These are phyloP conservation scores for Bassia scoparia DNA, from an alignment of 148 eudicot species.

Conservation along the genomic window DNA sequence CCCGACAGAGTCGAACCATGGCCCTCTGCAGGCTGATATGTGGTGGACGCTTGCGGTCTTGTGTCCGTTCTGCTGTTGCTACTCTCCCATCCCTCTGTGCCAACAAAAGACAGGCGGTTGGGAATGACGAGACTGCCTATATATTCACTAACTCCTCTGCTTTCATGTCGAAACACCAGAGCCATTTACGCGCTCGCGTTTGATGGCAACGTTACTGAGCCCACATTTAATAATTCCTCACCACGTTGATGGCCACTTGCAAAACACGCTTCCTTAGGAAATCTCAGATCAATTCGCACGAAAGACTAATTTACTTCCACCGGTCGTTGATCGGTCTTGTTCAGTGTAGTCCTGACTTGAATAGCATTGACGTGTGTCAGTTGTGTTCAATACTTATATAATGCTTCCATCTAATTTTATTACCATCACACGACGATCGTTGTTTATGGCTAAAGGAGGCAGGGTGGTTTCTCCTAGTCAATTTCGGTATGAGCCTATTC, in stretches of 20 bases:
- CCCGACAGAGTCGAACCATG: constrained; percentile 25
- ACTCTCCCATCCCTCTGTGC: constrained; percentile 23
- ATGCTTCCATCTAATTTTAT: background rate
- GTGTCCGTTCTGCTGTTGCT: background rate
- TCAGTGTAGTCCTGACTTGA: constrained; percentile 32
- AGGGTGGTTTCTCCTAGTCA: constrained; percentile 19
- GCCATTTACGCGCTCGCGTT: background rate
- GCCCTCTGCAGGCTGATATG: constrained; percentile 28
- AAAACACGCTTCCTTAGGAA: constrained; percentile 11
- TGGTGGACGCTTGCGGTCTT: background rate
- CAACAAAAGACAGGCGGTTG: constrained; percentile 22
- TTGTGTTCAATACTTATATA: constrained; percentile 7
- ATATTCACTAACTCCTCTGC: constrained; percentile 3
- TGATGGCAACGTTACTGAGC: no score
- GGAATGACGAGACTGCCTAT: no score
- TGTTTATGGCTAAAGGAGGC: constrained; percentile 23
- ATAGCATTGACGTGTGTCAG: constrained; percentile 6
- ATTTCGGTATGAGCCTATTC: constrained; percentile 27
- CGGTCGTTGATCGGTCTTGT: constrained; percentile 14
- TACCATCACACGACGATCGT: background rate
- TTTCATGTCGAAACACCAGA: background rate
- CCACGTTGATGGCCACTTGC: background rate
- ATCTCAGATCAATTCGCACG: constrained; percentile 25
- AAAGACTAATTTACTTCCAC: background rate
- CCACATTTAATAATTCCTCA: constrained; percentile 13